Percentiles rank a stretch among this genome's conserved stretches.
phyloP scores from a whole-genome alignment of 2,329 filamentous ascomycete genomes.

The Phaeoacremonium minimum region DNA sequence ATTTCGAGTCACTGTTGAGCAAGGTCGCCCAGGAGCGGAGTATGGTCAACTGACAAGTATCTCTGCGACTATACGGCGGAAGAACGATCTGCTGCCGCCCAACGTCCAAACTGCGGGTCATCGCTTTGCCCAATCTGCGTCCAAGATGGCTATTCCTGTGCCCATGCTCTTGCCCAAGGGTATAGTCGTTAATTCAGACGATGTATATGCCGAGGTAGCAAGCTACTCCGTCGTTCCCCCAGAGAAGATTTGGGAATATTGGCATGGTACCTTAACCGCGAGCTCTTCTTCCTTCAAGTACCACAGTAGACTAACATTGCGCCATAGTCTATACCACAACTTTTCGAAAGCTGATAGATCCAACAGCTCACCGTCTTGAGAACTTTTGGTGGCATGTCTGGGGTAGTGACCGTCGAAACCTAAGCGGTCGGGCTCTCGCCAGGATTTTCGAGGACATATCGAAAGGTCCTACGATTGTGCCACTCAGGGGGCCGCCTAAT shows the following conservation, averaged over 20 bases:
- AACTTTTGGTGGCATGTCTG: constrained; percentile 66
- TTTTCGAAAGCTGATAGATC: constrained; percentile 53
- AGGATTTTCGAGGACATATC: constrained; percentile 55
- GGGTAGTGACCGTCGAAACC: constrained; percentile 50
- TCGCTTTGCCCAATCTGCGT: too few relatives aligned
- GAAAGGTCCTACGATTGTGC: constrained; percentile 51
- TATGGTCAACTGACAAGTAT: too few relatives aligned
- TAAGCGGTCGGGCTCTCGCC: constrained; percentile 50
- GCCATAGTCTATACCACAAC: constrained; percentile 55
- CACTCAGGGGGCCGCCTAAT: constrained; percentile 47
- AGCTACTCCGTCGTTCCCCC: constrained; percentile 43
- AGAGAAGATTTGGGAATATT: constrained; percentile 51
- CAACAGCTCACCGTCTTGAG: constrained; percentile 58
- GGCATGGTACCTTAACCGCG: constrained; percentile 41
- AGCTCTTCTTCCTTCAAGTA: neutral
- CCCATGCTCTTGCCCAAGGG: constrained; percentile 51
- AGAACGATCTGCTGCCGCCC: too few relatives aligned
- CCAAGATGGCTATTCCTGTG: constrained; percentile 15
- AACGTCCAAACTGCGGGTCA: too few relatives aligned
- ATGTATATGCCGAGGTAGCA: constrained; percentile 51
- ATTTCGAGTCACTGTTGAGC: too few relatives aligned
- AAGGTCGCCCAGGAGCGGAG: too few relatives aligned
- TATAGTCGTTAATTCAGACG: constrained; percentile 48
- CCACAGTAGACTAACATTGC: constrained; percentile 5
- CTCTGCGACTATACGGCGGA: too few relatives aligned